phyloP scores from a whole-genome alignment of 371 early-diverging fungal species.

The Mortierella sp. region DNA sequence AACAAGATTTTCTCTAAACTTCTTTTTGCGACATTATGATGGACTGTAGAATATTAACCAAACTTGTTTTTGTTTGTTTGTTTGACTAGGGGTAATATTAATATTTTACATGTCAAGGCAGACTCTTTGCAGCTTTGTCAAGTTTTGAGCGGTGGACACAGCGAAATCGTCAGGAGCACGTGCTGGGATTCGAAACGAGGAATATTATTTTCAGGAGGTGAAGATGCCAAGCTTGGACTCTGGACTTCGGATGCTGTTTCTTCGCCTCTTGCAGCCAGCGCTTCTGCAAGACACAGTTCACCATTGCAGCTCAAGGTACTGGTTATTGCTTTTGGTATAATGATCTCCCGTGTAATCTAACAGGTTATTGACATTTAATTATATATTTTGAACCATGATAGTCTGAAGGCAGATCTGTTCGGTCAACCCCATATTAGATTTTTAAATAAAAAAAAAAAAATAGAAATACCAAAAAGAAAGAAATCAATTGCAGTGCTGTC shows the following conservation, averaged over 20 bases:
- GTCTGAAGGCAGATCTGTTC: slow-evolving; percentile 25
- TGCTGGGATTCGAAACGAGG: slow-evolving; percentile 71
- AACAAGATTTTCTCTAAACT: slow-evolving; percentile 1
- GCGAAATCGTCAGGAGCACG: slow-evolving; percentile 79
- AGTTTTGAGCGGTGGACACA: slow-evolving; percentile 70
- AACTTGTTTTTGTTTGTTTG: not conserved
- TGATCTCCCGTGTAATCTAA: not conserved
- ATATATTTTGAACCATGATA: not conserved
- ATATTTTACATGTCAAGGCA: slow-evolving; percentile 79
- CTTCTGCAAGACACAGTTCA: slow-evolving; percentile 46
- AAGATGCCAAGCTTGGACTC: slow-evolving; percentile 78
- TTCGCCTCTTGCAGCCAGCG: slow-evolving; percentile 23
- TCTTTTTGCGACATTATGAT: not conserved
- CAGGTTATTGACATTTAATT: not conserved
- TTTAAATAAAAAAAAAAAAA: not conserved
- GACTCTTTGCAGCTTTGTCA: slow-evolving; percentile 77
- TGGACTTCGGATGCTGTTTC: slow-evolving; percentile 61
- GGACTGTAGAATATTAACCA: not conserved
- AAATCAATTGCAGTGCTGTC: not conserved
- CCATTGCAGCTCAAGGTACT: slow-evolving; percentile 43
- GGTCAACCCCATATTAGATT: slow-evolving; percentile 39
- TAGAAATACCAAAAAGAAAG: not conserved
- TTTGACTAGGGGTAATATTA: slow-evolving; percentile 71
- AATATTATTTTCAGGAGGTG: slow-evolving; percentile 79
- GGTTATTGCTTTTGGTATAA: not conserved